Conservation (phyloP, 2,329 filamentous ascomycete species). For the Bipolaris victoriae region DNA sequence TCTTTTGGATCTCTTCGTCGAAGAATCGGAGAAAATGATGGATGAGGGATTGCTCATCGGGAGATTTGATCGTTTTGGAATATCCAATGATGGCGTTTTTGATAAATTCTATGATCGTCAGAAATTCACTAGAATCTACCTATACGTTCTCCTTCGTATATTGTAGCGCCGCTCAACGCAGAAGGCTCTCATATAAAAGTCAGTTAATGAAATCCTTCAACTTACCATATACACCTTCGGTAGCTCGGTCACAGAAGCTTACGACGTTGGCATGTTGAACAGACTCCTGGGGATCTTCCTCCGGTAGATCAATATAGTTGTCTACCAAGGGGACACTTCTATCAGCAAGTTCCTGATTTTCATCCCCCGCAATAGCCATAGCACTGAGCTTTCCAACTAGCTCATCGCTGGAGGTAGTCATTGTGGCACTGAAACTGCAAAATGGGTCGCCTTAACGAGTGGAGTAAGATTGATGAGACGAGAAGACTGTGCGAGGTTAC, state of each 20-base stretch:
- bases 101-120: too few species aligned
- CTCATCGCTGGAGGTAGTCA: not conserved
- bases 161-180: too few species aligned
- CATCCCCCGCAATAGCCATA: not conserved
- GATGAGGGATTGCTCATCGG: not conserved
- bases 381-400: not conserved
- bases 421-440: not conserved
- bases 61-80: not conserved
- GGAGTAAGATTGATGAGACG: not conserved
- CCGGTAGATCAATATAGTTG: not conserved
- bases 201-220: too few species aligned
- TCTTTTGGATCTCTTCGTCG: not conserved
- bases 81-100: too few species aligned
- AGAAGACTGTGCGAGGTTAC: not conserved
- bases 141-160: too few species aligned
- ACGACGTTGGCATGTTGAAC: too few species aligned
- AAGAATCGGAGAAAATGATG: not conserved
- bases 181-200: too few species aligned
- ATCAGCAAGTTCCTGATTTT: not conserved
- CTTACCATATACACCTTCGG: too few species aligned
- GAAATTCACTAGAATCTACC: too few species aligned
- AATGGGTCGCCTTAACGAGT: not conserved
- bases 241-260: too few species aligned
- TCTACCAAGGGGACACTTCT: too few species aligned
- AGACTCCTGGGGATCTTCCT: too few species aligned